Percentiles rank a stretch among this genome's conserved stretches.
These are phyloP conservation scores for Elaeagnus macrophylla DNA, from an alignment of 306 rosid genomes.

Conservation along the genomic window DNA sequence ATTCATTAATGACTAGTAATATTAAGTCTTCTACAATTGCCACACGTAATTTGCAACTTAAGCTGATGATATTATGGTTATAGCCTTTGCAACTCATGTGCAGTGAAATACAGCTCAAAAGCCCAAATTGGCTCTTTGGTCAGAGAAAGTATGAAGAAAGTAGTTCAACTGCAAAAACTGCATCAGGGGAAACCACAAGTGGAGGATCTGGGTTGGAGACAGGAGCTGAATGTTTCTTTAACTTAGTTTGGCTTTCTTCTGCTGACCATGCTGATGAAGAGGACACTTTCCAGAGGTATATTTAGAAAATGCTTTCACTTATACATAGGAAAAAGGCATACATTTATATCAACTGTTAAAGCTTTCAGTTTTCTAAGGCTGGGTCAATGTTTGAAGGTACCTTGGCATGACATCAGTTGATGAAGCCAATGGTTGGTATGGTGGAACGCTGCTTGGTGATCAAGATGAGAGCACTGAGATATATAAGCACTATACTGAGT, in stretches of 20 bases:
- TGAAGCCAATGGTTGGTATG: constrained; percentile 83
- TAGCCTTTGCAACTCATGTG: constrained; percentile 19
- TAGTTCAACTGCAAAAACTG: constrained; percentile 42
- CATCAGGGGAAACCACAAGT: constrained; percentile 37
- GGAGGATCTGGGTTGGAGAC: constrained; percentile 37
- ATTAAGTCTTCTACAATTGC: constrained; percentile 11
- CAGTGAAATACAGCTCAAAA: constrained; percentile 95
- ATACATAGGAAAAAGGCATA: not conserved
- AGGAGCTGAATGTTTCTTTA: constrained; percentile 41
- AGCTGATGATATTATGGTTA: constrained; percentile 1
- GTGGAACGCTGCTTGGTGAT: constrained; percentile 77
- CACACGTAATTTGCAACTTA: constrained; percentile 5
- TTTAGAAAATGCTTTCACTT: constrained; percentile 1
- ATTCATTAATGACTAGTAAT: too few species aligned
- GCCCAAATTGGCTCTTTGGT: constrained; percentile 92
- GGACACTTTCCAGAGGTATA: constrained; percentile 66
- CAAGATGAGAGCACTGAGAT: constrained; percentile 81
- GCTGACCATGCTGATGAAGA: constrained; percentile 46
- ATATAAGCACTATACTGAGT: constrained; percentile 73
- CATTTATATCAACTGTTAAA: too few species aligned
- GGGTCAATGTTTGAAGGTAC: constrained; percentile 40
- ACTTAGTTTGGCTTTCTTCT: constrained; percentile 66
- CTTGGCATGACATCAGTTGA: constrained; percentile 57
- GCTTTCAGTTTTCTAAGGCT: too few species aligned
- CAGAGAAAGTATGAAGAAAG: constrained; percentile 75